Evolutionary conservation across 2,329 filamentous ascomycete species (phyloP), one percentile per base, ranked within the genome.

Genomic region (Rhytidhysteron rufulum): DNA sequence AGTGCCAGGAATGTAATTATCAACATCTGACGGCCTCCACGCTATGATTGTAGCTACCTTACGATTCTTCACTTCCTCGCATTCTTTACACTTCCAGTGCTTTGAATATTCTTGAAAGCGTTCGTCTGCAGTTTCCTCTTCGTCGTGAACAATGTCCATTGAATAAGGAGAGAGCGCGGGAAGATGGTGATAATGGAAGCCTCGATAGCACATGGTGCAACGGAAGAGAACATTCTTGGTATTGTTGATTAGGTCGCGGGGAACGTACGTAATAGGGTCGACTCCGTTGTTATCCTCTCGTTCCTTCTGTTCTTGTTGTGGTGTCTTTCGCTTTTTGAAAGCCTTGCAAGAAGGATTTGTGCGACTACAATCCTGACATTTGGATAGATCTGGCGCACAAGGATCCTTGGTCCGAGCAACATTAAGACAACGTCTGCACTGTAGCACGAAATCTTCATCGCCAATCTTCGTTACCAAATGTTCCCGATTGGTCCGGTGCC

Each of bases 381-480:
- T 71, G 42, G 83, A 80, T 33, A 88, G 76, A 44, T 82, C 75
- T 0, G 93, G 90, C 1, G 83, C 82, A 15, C 71, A 74, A 0
- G 55, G 47, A 48, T 96, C 88, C 54, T 86, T 90, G 57, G 81
- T 82, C 45, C 72, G 70, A 33, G 82, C 75, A 16, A 76, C 58
- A 3, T 83, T 83, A 46, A 97, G 77, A 60, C 93, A 98, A 41
- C 83, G 85, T 49, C 82, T 84, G 67, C 93, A 98, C 60, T 98
- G 93, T 29, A 98, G 70, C 13, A 98, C 83, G 53, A 95, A 97
- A 27, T 84, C 67, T 2, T 84, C 80, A 1, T 84, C 72, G 2
- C 74, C 82, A 38, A 96, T 67, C 62, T 97, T 98, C 18, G 89
- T 97, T 8, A 88, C 88, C 25, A 93, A 70, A 61, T 97, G 93